Conservation (phyloP, 495 filamentous ascomycete genomes). For the Viridothelium virens region DNA sequence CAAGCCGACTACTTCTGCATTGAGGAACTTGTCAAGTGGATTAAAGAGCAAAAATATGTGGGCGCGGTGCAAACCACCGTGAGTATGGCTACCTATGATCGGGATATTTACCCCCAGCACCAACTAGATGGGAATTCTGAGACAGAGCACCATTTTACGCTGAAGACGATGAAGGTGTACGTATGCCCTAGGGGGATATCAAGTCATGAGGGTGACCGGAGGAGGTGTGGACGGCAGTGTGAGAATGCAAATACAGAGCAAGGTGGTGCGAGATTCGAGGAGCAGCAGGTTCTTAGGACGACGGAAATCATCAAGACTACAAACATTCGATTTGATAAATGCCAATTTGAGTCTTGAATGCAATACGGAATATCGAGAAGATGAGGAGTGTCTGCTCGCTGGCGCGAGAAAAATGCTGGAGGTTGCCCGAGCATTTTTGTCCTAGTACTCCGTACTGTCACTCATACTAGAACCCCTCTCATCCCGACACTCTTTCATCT, state of each 20-base stretch:
- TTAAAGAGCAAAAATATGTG: conserved; percentile 27
- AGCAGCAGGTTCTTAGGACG: background rate
- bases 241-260: background rate
- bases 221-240: conserved; percentile 25
- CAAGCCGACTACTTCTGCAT: conserved; percentile 38
- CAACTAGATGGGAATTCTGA: conserved; percentile 9
- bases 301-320: background rate
- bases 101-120: background rate
- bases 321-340: background rate
- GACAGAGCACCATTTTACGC: conserved; percentile 19
- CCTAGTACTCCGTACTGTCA: too few relatives aligned
- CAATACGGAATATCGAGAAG: background rate
- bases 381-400: too few relatives aligned
- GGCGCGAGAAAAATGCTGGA: too few relatives aligned
- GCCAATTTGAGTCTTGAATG: background rate
- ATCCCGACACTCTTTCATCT: too few relatives aligned
- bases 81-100: background rate
- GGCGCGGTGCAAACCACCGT: conserved; percentile 20
- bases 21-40: conserved; percentile 27
- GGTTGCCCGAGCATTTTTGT: too few relatives aligned
- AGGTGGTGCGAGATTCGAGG: background rate
- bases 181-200: conserved; percentile 30
- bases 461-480: too few relatives aligned
- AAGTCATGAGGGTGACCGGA: conserved; percentile 25
- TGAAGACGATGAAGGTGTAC: conserved; percentile 25